Percentiles rank a stretch among this genome's conserved stretches.
Evolutionary conservation across 202 grass and related monocot species (phyloP).

Genomic region (Musa balbisiana): DNA sequence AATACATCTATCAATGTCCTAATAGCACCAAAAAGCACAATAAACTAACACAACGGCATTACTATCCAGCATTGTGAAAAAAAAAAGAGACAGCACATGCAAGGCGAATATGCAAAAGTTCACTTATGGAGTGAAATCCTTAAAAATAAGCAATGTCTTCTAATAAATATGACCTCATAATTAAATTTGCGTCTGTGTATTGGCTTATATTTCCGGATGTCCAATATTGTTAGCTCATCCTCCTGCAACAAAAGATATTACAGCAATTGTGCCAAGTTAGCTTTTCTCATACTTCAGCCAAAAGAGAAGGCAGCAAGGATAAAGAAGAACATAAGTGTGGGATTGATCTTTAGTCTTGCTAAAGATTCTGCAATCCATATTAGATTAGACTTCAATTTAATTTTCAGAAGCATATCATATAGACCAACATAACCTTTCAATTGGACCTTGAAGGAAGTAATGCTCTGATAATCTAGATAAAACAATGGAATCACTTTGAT

Average conservation of each 20-base stretch:
- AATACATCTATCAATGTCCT: neutral
- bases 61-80: no score
- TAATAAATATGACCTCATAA: conserved; percentile 64
- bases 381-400: no score
- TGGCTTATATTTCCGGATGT: conserved; percentile 77
- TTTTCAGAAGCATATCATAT: no score
- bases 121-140: conserved; percentile 12
- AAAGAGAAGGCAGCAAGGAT: conserved; percentile 1
- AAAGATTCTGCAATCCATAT: no score
- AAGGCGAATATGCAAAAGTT: neutral
- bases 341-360: no score
- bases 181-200: conserved; percentile 65
- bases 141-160: conserved; percentile 11
- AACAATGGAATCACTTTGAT: no score
- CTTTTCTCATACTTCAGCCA: conserved; percentile 12
- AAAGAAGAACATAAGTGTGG: neutral
- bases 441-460: no score
- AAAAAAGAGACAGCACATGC: no score
- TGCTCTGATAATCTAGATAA: no score
- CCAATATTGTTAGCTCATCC: conserved; percentile 96
- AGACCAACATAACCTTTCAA: no score
- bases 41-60: neutral
- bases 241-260: conserved; percentile 47
- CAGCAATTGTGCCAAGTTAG: conserved; percentile 16
- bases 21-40: neutral